These are phyloP conservation scores for Tetragonia tetragonoides DNA, from an alignment of 148 eudicot genomes.

Conservation along the genomic window DNA sequence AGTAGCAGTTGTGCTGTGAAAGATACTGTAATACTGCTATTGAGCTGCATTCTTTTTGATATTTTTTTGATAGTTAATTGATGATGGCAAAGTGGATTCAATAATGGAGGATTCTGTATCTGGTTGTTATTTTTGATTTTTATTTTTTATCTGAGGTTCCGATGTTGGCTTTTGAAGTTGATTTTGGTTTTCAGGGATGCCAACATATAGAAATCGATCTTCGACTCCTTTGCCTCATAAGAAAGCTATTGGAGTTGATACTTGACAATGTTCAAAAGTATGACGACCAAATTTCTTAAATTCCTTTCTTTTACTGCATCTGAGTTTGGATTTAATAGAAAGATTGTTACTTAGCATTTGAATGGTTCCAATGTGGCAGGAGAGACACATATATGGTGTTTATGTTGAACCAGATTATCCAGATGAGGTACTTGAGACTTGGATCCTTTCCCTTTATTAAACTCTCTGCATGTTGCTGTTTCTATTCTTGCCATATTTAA, in stretches of 20 bases:
- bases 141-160: neutral
- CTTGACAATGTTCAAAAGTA: conserved; percentile 95
- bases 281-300: conserved; percentile 11
- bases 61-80: conserved; percentile 44
- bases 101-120: conserved; percentile 40
- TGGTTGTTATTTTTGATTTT: conserved; percentile 34
- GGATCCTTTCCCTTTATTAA: neutral
- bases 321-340: neutral
- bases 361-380: conserved; percentile 61
- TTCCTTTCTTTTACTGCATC: neutral
- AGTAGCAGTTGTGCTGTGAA: conserved; percentile 6
- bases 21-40: conserved; percentile 5
- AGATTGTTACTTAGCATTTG: conserved; percentile 9
- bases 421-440: conserved; percentile 62
- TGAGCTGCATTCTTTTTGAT: conserved; percentile 12
- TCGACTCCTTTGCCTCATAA: conserved; percentile 65
- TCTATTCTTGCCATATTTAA: conserved; percentile 3
- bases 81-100: conserved; percentile 26
- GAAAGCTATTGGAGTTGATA: conserved; percentile 73
- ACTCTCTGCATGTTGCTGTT: neutral
- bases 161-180: conserved; percentile 2
- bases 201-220: conserved; percentile 20
- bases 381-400: conserved; percentile 83
- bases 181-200: conserved; percentile 41
- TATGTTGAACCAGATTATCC: conserved; percentile 98